A percentile compares a stretch with the other conserved stretches of the same genome.
Conservation (phyloP, 2,329 filamentous ascomycete species). For the Botrytis cinerea region DNA sequence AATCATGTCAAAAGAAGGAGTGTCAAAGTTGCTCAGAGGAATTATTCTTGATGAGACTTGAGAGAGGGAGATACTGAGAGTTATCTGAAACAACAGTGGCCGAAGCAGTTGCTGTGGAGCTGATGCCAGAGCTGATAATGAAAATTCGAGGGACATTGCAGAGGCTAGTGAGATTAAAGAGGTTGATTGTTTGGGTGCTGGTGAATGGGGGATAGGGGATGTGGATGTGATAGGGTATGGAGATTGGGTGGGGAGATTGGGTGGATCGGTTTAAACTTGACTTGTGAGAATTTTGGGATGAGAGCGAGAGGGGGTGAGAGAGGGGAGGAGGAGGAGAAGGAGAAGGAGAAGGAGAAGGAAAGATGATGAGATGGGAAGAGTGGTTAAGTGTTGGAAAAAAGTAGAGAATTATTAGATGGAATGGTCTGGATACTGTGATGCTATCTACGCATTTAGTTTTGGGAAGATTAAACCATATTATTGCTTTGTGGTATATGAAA, state of each 20-base stretch:
- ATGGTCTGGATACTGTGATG: neutral
- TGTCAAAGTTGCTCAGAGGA: too few species aligned
- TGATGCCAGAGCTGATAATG: neutral
- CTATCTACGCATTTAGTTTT: neutral
- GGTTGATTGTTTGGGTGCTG: neutral
- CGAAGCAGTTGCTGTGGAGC: too few species aligned
- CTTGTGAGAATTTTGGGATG: neutral
- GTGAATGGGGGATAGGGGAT: neutral
- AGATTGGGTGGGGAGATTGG: neutral
- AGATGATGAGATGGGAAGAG: neutral
- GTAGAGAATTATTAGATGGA: too few species aligned
- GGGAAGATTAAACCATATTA: neutral
- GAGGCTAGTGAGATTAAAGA: neutral
- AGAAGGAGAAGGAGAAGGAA: neutral
- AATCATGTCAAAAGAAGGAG: too few species aligned
- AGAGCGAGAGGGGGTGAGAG: neutral
- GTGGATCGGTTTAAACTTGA: neutral
- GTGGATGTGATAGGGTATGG: neutral
- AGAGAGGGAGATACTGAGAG: too few species aligned
- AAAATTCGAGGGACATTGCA: neutral
- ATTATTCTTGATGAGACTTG: too few species aligned
- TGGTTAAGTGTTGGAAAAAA: neutral
- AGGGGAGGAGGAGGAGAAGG: neutral
- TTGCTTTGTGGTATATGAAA: neutral
- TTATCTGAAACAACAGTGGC: too few species aligned